phyloP scores from a whole-genome alignment of 805 yeast species.

The Wickerhamomyces subpelliculosus region DNA sequence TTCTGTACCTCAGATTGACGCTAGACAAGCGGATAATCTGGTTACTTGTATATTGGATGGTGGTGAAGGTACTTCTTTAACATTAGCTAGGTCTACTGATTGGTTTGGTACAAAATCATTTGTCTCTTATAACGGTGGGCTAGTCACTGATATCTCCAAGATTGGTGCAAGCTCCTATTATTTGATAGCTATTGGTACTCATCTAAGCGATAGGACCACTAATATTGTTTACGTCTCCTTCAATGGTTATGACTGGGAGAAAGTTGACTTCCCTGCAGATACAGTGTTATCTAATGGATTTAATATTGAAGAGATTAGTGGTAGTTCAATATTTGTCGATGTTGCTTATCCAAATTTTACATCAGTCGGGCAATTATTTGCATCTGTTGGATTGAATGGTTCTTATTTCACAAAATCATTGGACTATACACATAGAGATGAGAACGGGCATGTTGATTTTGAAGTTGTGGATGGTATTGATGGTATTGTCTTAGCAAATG shows the following conservation, averaged over 20 bases:
- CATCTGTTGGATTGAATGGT: constrained; percentile 43
- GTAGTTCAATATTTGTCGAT: constrained; percentile 34
- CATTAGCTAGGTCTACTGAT: constrained; percentile 35
- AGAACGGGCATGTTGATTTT: constrained; percentile 26
- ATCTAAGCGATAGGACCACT: constrained; percentile 14
- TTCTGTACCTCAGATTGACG: constrained; percentile 17
- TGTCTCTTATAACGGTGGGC: constrained; percentile 25
- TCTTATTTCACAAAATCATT: constrained; percentile 39
- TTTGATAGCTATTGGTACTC: constrained; percentile 27
- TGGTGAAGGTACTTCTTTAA: constrained; percentile 25
- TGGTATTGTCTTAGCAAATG: constrained; percentile 54
- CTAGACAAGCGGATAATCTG: constrained; percentile 21
- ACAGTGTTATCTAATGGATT: constrained; percentile 15
- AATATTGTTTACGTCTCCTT: constrained; percentile 25
- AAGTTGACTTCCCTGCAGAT: constrained; percentile 26
- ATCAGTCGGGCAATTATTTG: constrained; percentile 25
- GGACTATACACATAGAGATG: constrained; percentile 30
- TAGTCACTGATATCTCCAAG: constrained; percentile 24
- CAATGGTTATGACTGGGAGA: constrained; percentile 27
- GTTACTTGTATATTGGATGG: constrained; percentile 40
- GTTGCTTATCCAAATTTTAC: constrained; percentile 17
- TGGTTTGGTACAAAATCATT: constrained; percentile 32
- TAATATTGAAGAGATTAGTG: constrained; percentile 30
- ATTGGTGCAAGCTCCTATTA: constrained; percentile 29
- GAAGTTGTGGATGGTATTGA: constrained; percentile 42